These are phyloP conservation scores for Dillenia turbinata DNA, from an alignment of 164 flowering plant species.

Conservation along the genomic window DNA sequence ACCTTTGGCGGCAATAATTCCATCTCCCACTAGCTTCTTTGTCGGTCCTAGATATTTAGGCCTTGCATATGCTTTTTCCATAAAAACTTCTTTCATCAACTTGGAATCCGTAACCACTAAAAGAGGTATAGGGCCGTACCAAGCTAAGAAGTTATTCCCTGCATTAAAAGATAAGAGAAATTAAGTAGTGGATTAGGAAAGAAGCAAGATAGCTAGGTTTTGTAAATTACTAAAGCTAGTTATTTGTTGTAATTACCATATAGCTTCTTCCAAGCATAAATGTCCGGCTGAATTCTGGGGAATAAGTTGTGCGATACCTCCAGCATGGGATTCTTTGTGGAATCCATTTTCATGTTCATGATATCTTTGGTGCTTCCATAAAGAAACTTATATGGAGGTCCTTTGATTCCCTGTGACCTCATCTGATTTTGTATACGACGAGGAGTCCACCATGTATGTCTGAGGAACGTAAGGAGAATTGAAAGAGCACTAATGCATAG, in stretches of 20 bases:
- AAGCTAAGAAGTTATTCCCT: conserved; percentile 31
- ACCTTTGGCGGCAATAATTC: conserved; percentile 30
- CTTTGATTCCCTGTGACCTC: conserved; percentile 22
- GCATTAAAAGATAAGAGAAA: not conserved
- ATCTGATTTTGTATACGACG: conserved; percentile 5
- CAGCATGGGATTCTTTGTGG: conserved; percentile 14
- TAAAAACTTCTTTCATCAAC: conserved; percentile 33
- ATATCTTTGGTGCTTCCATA: conserved; percentile 23
- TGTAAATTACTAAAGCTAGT: not conserved
- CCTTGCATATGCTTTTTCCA: conserved; percentile 25
- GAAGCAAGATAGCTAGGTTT: not conserved
- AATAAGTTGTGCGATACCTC: conserved; percentile 22
- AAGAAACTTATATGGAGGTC: conserved; percentile 20
- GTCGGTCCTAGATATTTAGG: conserved; percentile 5
- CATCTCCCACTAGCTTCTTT: conserved; percentile 39
- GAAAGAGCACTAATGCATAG: conserved; percentile 4
- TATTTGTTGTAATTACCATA: conserved; percentile 9
- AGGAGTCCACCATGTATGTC: conserved; percentile 21
- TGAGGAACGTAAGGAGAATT: conserved; percentile 9
- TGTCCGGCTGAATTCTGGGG: conserved; percentile 21
- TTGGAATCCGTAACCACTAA: conserved; percentile 32
- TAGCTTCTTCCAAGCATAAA: conserved; percentile 15
- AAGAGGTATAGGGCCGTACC: conserved; percentile 32
- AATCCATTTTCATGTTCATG: conserved; percentile 8
- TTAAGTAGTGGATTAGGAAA: not conserved